Base-by-base conservation (phyloP, 192 early-diverging fungal species). In the Coemansia sp. region DNA sequence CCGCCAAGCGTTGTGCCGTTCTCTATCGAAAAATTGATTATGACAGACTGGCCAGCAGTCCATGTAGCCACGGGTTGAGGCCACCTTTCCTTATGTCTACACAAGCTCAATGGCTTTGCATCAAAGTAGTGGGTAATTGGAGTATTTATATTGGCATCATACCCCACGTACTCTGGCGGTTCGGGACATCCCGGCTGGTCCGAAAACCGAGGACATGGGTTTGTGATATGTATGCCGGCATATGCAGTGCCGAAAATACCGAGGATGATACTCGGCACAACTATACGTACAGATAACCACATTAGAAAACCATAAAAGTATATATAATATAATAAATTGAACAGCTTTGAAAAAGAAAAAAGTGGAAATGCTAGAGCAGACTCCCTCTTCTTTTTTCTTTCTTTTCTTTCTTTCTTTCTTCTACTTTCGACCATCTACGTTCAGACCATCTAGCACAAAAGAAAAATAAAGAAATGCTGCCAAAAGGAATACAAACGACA, bases 1-100 rank as follows among this genome's bases (percentile, higher is more conserved):
- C 90, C 90, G 45, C 88, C 88, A 33, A 76, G 83, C 47, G 86
- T 85, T 14, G 76, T 70, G 13, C 79, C 79, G 3, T 68, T 62
- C 29, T 77, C 74, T 0, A 58, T 42, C 9, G 36, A 47, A 56
- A 88, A 87, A 7, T 68, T 42, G 13, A 88, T 72, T 0, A 55
- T 41, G 19, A 88, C 61, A 1, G 72, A 38, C n/a, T n/a, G n/a
- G n/a, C n/a, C n/a, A n/a, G n/a, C n/a, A n/a, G n/a, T n/a, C n/a
- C n/a, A n/a, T n/a, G 2, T 73, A 29, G 6, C 85, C 85, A 37
- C 83, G 44, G n/a, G 62, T 64, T 9, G 69, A 59, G n/a, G n/a
- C 69, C 64, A 76, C 6, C 61, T 62, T 4, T 41, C 64, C 4
- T 33, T 48, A 50, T 42, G 44, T 57, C 65, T 74, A 64, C 78